A percentile compares a stretch with the other conserved stretches of the same genome.
phyloP scores from a whole-genome alignment of 75 land plant genomes.

The Cupressus sempervirens region DNA sequence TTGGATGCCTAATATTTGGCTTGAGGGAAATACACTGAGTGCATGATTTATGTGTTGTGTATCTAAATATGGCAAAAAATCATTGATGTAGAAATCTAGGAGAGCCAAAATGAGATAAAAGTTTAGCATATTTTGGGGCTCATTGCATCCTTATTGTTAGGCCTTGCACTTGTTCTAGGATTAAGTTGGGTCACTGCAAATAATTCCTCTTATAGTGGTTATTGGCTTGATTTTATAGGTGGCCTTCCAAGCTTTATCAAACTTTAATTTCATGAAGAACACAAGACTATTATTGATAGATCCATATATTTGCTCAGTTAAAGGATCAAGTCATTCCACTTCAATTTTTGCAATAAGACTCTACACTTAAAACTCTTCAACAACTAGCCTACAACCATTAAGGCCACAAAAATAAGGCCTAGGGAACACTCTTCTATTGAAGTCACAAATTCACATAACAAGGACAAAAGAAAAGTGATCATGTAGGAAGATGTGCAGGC shows the following conservation, averaged over 20 bases:
- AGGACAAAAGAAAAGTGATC: not conserved
- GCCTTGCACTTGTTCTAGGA: slow-evolving; percentile 17
- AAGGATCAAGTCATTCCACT: not conserved
- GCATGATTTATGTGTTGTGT: too few species aligned
- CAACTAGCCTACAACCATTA: not conserved
- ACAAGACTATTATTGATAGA: slow-evolving; percentile 3
- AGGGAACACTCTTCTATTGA: not conserved
- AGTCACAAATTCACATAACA: not conserved
- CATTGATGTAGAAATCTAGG: slow-evolving; percentile 14
- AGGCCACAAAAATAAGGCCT: not conserved
- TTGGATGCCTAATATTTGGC: too few species aligned
- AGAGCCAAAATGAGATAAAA: not conserved
- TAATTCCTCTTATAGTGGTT: slow-evolving; percentile 17
- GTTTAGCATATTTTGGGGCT: slow-evolving; percentile 16
- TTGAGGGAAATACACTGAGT: too few species aligned
- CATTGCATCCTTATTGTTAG: slow-evolving; percentile 17
- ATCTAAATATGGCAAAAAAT: too few species aligned
- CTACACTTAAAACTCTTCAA: slow-evolving; percentile 3
- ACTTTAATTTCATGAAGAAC: slow-evolving; percentile 6
- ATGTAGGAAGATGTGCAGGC: not conserved
- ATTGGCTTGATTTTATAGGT: slow-evolving; percentile 15
- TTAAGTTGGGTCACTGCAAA: slow-evolving; percentile 7
- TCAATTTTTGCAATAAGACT: not conserved
- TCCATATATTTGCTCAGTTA: slow-evolving; percentile 1
- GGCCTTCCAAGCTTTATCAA: not conserved